phyloP scores from a whole-genome alignment of 106 monocot species.

The Apostasia shenzhenica region DNA sequence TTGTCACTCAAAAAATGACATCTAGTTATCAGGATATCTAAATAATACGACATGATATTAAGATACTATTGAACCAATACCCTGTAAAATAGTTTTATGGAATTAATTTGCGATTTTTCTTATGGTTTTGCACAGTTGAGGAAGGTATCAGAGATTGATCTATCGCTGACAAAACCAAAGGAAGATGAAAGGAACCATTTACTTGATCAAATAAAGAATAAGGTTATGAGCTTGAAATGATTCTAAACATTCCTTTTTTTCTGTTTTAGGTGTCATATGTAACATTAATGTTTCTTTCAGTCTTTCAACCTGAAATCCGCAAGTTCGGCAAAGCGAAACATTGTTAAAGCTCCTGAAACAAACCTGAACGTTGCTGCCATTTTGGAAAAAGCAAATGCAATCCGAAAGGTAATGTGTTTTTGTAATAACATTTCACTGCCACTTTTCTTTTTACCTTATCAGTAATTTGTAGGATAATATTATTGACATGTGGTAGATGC shows the following conservation, averaged over 20 bases:
- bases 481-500: no score
- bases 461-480: no score
- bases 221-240: slow-evolving; percentile 39
- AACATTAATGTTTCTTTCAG: slow-evolving; percentile 24
- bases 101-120: no score
- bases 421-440: no score
- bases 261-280: not conserved
- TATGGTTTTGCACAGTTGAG: slow-evolving; percentile 46
- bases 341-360: slow-evolving; percentile 47
- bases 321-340: slow-evolving; percentile 30
- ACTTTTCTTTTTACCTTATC: no score
- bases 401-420: slow-evolving; percentile 53
- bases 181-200: slow-evolving; percentile 53
- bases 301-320: slow-evolving; percentile 84
- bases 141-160: slow-evolving; percentile 70
- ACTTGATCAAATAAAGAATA: slow-evolving; percentile 85
- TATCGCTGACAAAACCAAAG: slow-evolving; percentile 33
- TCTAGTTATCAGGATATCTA: no score
- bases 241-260: not conserved
- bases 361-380: slow-evolving; percentile 92
- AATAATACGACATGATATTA: no score
- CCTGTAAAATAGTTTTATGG: no score
- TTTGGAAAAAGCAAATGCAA: slow-evolving; percentile 92
- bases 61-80: no score
- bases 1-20: no score